Evolutionary conservation across 1,284 basidiomycete genomes (phyloP), one percentile per base, ranked within the genome.

Genomic region (Cryptococcus sp.): DNA sequence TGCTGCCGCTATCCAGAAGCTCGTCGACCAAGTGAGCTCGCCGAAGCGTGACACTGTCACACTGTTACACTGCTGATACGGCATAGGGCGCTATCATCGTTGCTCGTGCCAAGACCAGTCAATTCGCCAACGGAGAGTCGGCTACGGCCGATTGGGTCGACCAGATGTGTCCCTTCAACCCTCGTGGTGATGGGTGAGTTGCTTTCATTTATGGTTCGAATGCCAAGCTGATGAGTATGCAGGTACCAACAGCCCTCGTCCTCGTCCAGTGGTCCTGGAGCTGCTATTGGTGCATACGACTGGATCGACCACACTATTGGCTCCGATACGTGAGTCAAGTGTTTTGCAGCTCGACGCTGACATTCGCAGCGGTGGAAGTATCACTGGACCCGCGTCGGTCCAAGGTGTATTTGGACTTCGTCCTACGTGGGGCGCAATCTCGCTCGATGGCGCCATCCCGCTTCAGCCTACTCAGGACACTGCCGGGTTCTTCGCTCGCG

Each of bases 81-180:
- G 71, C 76, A 40, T 75, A 81, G 52, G 84, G 84, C 16, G 82
- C 82, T 17, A 72, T 82, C 16, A 76, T 84, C 58, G 77, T 85
- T 5, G 83, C 83, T 38, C 83, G 83, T 64, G 82, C 82, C 4
- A 83, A 83, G 60, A 83, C 82, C 3, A 83, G 82, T 11, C 83
- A 84, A 64, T 85, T 85, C 61, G 83, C 84, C 13, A 84, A 84
- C 60, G 83, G 83, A 5, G 82, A 84, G 41, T 72, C 77, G 17
- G 83, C 83, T 1, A 84, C 83, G 57, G 66, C 65, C 15, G 81
- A 82, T 61, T 84, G 82, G 77, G 77, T 81, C n/a, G 83, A 84
- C 62, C 78, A 82, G 19, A 77, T 82, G 40, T 82, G 82, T 47
- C 82, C 83, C 2, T 83, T 81, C 78, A 84, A 84, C 63, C 81